These are phyloP conservation scores for Kodamaea suecica DNA, from an alignment of 1,139 yeast species.

Conservation along the genomic window DNA sequence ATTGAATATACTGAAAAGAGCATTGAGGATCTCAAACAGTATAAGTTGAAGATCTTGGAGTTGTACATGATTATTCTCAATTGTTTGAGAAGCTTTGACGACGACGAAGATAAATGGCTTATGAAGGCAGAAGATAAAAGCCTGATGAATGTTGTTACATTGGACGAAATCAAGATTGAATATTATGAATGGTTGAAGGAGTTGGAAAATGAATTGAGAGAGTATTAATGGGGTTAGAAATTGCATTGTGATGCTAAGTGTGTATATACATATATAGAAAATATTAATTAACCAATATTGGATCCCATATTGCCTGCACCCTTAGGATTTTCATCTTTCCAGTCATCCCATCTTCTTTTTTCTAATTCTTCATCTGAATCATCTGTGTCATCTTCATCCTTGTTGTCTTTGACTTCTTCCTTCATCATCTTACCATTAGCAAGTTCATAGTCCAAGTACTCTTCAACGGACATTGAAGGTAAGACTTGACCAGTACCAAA, in stretches of 20 bases:
- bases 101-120: constrained; percentile 56
- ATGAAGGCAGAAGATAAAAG: constrained; percentile 25
- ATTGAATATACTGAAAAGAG: constrained; percentile 1
- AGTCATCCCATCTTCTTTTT: constrained; percentile 88
- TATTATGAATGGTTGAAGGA: constrained; percentile 36
- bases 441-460: constrained; percentile 80
- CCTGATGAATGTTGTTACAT: constrained; percentile 24
- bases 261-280: not conserved
- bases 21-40: constrained; percentile 28
- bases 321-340: constrained; percentile 79
- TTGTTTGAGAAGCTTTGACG: constrained; percentile 42
- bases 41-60: constrained; percentile 40
- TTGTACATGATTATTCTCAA: constrained; percentile 48
- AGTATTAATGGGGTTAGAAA: no score
- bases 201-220: constrained; percentile 25
- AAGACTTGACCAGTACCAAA: constrained; percentile 89
- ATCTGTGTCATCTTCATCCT: constrained; percentile 25
- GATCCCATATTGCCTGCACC: constrained; percentile 86
- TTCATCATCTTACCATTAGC: constrained; percentile 76
- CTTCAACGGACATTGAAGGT: constrained; percentile 96
- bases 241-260: not conserved
- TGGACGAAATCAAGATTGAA: constrained; percentile 32
- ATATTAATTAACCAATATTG: constrained; percentile 57
- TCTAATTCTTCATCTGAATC: constrained; percentile 49
- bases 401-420: constrained; percentile 39